These are phyloP conservation scores for Arctium lappa DNA, from an alignment of 129 eudicot species.

Conservation along the genomic window DNA sequence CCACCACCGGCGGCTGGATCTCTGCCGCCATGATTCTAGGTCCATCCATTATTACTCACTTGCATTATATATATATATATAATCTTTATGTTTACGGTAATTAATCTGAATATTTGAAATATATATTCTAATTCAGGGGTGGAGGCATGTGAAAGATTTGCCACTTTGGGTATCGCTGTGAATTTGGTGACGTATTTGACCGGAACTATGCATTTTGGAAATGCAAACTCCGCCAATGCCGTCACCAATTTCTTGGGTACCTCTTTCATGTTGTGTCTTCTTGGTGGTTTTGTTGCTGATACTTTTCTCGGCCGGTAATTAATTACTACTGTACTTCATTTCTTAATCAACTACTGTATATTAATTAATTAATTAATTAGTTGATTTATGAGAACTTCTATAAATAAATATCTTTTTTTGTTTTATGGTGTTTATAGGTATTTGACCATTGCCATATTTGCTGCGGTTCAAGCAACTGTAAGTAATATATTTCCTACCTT, in stretches of 20 bases:
- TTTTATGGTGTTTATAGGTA: constrained; percentile 43
- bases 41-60: constrained; percentile 9
- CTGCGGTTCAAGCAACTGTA: constrained; percentile 75
- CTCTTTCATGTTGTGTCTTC: constrained; percentile 79
- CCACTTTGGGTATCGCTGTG: constrained; percentile 82
- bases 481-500: constrained; percentile 20
- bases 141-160: constrained; percentile 68
- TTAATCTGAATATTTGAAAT: neutral
- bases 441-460: constrained; percentile 71
- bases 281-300: constrained; percentile 91
- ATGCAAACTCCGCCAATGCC: constrained; percentile 71
- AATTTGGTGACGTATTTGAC: constrained; percentile 84
- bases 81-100: neutral
- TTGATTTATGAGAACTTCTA: neutral
- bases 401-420: neutral
- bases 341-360: neutral
- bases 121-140: constrained; percentile 35
- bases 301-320: constrained; percentile 74
- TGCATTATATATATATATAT: neutral
- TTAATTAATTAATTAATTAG: neutral
- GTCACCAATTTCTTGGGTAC: constrained; percentile 93
- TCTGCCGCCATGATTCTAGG: constrained; percentile 87
- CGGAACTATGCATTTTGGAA: constrained; percentile 83
- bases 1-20: constrained; percentile 85
- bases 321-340: neutral